Evolutionary conservation across 202 grass and related monocot genomes (phyloP), one percentile per base, ranked within the genome.

Genomic region (Carex sylvatica): DNA sequence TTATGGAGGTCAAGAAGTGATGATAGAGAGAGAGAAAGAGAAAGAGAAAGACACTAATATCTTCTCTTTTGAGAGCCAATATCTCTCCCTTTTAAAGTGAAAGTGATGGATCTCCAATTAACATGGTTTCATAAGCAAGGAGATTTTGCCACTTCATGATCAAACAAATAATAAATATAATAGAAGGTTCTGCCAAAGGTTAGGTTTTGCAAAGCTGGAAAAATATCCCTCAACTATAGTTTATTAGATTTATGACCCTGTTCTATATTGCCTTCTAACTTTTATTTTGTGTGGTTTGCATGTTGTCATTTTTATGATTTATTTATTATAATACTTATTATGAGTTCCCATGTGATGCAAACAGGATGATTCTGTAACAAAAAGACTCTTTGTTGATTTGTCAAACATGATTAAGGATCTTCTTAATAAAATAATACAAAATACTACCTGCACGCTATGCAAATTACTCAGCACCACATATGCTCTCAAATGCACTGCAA

Each of bases 41-140:
- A 76, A 3, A 61, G 26, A 60, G 74, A 79, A 2, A 79, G 26
- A 61, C 0, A 18, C 16, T 14, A 67, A 19, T 82, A 82, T 82
- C 80, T 82, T 70, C 63, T 82, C 26, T 18, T 82, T 78, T 78
- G 53, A 78, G 80, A 82, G 30, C 24, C 80, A 82, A 69, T 82
- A 82, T 82, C 62, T 82, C 62, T 82, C 63, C 81, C 83, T 88
- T 82, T 86, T 88, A 90, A 90, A 90, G 87, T 86, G 87, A 92
- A 92, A 94, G 90, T 70, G 87, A 92, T 79, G 86, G 78, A 92
- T 85, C 74, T 62, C 87, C 89, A 82, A 82, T 20, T 59, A 78
- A 78, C 46, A 82, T 82, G 80, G 80, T 16, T 36, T 68, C 65
- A 54, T 24, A 54, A 66, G 80, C 12, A 16, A 53, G 63, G 63